Evolutionary conservation across 2,329 filamentous ascomycete species (phyloP).

Genomic region (Lachnellula occidentalis): DNA sequence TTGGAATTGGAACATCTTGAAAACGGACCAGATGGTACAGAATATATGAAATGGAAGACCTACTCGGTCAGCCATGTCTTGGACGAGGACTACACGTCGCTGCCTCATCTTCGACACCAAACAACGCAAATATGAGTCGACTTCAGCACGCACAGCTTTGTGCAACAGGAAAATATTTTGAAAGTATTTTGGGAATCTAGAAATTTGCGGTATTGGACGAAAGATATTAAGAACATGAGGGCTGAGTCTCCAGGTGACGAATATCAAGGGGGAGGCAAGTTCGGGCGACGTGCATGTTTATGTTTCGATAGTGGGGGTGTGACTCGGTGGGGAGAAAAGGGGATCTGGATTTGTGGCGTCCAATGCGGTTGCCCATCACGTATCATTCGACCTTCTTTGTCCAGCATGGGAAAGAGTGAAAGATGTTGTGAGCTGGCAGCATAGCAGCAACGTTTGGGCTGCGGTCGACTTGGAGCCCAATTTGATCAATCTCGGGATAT

Average conservation of each 20-base stretch:
- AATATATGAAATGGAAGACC: conserved; percentile 2
- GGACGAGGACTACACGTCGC: conserved; percentile 3
- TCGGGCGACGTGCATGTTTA: conserved; percentile 11
- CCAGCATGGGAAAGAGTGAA: background rate
- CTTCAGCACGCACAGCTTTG: background rate
- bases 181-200: background rate
- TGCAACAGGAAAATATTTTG: background rate
- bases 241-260: background rate
- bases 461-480: background rate
- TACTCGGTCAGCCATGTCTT: background rate
- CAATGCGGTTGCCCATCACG: background rate
- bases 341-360: background rate
- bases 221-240: background rate
- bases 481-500: background rate
- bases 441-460: background rate
- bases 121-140: conserved; percentile 14
- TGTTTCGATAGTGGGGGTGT: conserved; percentile 6
- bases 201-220: background rate
- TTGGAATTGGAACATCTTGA: background rate
- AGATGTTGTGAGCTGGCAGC: background rate
- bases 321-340: background rate
- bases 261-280: background rate
- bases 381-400: background rate
- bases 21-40: background rate
- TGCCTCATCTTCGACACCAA: background rate